phyloP scores from a whole-genome alignment of 176 grass and related monocot genomes.

The Neostapfia colusana region DNA sequence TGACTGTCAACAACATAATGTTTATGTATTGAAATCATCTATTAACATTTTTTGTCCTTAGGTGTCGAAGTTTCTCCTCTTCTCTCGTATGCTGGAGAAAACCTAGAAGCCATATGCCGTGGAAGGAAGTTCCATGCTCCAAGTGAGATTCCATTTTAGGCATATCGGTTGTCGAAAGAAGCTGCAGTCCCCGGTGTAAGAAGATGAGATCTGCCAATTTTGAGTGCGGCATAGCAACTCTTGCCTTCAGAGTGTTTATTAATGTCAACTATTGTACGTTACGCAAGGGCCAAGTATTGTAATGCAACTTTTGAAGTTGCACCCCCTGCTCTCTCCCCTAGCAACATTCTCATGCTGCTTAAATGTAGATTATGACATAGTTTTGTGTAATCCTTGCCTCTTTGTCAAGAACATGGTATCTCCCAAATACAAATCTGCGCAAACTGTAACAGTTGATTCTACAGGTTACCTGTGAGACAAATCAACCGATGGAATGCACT shows the following conservation, averaged over 20 bases:
- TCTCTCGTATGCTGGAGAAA: constrained; percentile 79
- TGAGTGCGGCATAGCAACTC: constrained; percentile 19
- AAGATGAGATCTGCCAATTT: constrained; percentile 27
- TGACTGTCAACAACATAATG: background rate
- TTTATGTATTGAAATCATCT: background rate
- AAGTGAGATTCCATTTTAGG: constrained; percentile 69
- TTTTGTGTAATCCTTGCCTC: constrained; percentile 38
- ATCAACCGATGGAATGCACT: constrained; percentile 3
- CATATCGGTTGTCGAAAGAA: constrained; percentile 31
- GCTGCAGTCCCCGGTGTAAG: background rate
- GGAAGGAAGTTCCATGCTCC: constrained; percentile 88
- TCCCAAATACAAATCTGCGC: constrained; percentile 27
- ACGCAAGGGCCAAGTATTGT: constrained; percentile 19
- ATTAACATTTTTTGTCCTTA: constrained; percentile 31
- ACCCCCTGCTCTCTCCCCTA: background rate
- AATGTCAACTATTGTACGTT: constrained; percentile 39
- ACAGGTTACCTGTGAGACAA: constrained; percentile 4
- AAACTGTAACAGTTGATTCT: constrained; percentile 29
- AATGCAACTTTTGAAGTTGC: constrained; percentile 17
- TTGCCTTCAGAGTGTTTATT: constrained; percentile 50
- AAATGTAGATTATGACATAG: constrained; percentile 40
- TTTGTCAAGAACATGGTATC: constrained; percentile 21
- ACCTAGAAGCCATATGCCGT: constrained; percentile 72
- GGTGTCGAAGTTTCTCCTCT: constrained; percentile 87
- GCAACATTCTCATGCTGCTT: constrained; percentile 9